phyloP scores from a whole-genome alignment of 202 grass and related monocot genomes.

The Eragrostis tef region DNA sequence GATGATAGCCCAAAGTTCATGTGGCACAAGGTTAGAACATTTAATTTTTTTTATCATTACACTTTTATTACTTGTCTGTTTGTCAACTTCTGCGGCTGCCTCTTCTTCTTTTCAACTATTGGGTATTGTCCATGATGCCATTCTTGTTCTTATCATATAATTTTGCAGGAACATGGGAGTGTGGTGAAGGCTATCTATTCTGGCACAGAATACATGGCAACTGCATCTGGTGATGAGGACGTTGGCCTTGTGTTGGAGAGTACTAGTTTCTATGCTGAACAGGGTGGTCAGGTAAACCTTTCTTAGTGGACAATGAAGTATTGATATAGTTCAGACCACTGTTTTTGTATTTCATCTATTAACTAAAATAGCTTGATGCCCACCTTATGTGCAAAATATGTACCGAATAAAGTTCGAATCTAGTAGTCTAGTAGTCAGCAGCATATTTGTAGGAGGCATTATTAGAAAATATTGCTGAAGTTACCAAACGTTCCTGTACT shows the following conservation, averaged over 20 bases:
- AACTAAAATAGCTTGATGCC: neutral
- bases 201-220: slow-evolving; percentile 65
- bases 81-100: neutral
- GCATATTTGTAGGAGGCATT: neutral
- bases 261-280: slow-evolving; percentile 98
- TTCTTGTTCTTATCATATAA: slow-evolving; percentile 26
- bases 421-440: neutral
- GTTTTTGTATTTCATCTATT: neutral
- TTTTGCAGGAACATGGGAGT: slow-evolving; percentile 76
- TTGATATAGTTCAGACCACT: slow-evolving; percentile 34
- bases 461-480: neutral
- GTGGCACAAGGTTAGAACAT: slow-evolving; percentile 66
- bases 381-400: neutral
- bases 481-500: neutral
- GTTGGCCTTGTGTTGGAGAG: slow-evolving; percentile 89
- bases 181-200: slow-evolving; percentile 91
- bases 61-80: slow-evolving; percentile 29
- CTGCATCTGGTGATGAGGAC: slow-evolving; percentile 56
- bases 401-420: neutral
- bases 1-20: slow-evolving; percentile 88
- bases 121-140: neutral
- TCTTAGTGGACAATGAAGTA: neutral
- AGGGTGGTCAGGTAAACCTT: slow-evolving; percentile 88
- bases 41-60: slow-evolving; percentile 18
- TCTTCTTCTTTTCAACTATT: slow-evolving; percentile 31